Evolutionary conservation across 345 rosid species (phyloP).

Genomic region (Populus nigra): DNA sequence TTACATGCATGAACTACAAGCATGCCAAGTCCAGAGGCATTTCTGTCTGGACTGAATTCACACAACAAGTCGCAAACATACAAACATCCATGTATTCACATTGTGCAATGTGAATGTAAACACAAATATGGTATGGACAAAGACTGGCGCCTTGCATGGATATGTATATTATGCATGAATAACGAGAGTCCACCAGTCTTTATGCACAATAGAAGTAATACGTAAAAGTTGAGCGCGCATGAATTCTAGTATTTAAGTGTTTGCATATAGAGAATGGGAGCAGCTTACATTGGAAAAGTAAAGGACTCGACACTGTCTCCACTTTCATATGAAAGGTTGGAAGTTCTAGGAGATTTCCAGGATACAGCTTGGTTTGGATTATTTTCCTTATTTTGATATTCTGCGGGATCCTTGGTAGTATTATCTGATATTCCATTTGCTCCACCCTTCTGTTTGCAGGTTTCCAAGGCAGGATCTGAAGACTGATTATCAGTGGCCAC

Average conservation of each 20-base stretch:
- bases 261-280: not conserved
- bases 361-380: conserved; percentile 24
- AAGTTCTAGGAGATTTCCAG: conserved; percentile 30
- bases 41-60: not conserved
- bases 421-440: conserved; percentile 10
- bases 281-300: conserved; percentile 60
- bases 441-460: conserved; percentile 15
- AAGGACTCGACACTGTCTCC: conserved; percentile 42
- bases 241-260: not conserved
- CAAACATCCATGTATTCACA: not conserved
- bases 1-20: not conserved
- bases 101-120: not conserved
- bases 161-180: not conserved
- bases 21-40: conserved; percentile 5
- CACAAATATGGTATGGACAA: not conserved
- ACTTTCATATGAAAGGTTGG: conserved; percentile 44
- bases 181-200: not conserved
- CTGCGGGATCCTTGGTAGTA: conserved; percentile 2
- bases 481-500: not conserved
- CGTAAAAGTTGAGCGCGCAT: not conserved
- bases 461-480: conserved; percentile 10
- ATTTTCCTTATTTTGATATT: conserved; percentile 16
- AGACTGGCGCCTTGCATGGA: not conserved
- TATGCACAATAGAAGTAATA: not conserved
- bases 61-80: not conserved